Evolutionary conservation across 345 rosid species (phyloP).

Genomic region (Syzygium grande): DNA sequence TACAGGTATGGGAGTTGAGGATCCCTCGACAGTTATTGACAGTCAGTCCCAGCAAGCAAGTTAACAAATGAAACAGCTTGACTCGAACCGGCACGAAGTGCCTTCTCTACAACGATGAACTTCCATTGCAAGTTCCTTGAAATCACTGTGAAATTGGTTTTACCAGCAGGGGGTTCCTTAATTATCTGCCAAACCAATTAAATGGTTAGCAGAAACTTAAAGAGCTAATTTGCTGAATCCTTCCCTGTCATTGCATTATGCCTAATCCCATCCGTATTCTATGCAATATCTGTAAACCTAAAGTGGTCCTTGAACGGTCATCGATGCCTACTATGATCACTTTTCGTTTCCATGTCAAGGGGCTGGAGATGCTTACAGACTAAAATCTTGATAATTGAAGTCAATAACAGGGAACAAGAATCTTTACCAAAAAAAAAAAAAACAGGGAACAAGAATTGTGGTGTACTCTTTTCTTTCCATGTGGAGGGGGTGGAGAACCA

Average conservation of each 20-base stretch:
- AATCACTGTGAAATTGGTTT: neutral
- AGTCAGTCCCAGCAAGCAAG: neutral
- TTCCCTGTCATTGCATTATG: neutral
- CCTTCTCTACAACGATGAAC: neutral
- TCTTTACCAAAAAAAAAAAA: no score
- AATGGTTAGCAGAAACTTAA: neutral
- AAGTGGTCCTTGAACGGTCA: neutral
- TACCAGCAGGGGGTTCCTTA: neutral
- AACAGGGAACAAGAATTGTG: neutral
- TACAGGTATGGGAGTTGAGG: neutral
- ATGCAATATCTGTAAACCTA: neutral
- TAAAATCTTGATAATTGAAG: neutral
- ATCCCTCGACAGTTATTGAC: neutral
- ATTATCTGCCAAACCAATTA: neutral
- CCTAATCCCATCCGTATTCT: neutral
- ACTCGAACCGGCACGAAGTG: neutral
- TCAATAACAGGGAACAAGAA: neutral
- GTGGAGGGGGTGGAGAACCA: neutral
- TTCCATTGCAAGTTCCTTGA: neutral
- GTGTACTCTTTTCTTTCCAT: neutral
- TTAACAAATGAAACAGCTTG: neutral
- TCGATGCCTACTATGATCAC: neutral
- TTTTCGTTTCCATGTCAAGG: neutral
- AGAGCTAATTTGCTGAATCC: neutral
- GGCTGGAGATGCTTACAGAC: neutral